These are phyloP conservation scores for Coemansia javaensis DNA, from an alignment of 192 early-diverging fungal species.

Conservation along the genomic window DNA sequence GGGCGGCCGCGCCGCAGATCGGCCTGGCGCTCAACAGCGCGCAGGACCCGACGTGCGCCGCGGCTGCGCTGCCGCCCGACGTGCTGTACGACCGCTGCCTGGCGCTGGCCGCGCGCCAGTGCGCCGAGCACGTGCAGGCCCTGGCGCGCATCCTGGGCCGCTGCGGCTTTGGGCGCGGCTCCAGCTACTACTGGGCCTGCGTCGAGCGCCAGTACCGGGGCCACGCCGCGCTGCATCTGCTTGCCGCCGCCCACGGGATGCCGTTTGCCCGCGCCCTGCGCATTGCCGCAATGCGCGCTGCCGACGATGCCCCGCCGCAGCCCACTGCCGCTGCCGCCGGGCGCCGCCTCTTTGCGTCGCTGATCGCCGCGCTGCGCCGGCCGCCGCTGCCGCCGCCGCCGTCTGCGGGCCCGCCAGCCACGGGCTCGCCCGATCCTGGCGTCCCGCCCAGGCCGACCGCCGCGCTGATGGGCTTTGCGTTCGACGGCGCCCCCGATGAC, in stretches of 20 bases:
- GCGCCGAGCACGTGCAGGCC: slow-evolving; percentile 19
- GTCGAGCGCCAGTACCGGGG: slow-evolving; percentile 13
- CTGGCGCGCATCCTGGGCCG: slow-evolving; percentile 14
- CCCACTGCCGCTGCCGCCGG: background rate
- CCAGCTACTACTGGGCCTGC: slow-evolving; percentile 35
- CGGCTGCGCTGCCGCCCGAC: slow-evolving; percentile 13
- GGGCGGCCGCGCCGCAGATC: background rate
- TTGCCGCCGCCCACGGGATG: slow-evolving; percentile 12
- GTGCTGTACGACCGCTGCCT: slow-evolving; percentile 20
- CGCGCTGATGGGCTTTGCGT: slow-evolving; percentile 32
- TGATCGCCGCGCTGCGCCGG: slow-evolving; percentile 13
- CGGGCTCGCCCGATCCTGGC: background rate
- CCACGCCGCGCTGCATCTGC: slow-evolving; percentile 15
- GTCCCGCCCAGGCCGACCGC: slow-evolving; percentile 1
- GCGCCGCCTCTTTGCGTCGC: background rate
- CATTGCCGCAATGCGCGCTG: slow-evolving; percentile 1
- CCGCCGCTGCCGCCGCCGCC: slow-evolving; percentile 3
- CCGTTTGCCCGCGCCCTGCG: slow-evolving; percentile 18
- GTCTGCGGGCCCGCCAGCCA: too few relatives aligned
- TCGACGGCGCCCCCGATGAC: slow-evolving; percentile 4
- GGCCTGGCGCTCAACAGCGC: slow-evolving; percentile 29
- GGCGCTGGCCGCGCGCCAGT: slow-evolving; percentile 35
- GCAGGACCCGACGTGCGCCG: slow-evolving; percentile 7
- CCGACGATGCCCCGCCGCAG: background rate
- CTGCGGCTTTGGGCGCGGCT: slow-evolving; percentile 20